Conservation (phyloP, 495 filamentous ascomycete genomes). For the Amphirosellinia nigrospora region DNA sequence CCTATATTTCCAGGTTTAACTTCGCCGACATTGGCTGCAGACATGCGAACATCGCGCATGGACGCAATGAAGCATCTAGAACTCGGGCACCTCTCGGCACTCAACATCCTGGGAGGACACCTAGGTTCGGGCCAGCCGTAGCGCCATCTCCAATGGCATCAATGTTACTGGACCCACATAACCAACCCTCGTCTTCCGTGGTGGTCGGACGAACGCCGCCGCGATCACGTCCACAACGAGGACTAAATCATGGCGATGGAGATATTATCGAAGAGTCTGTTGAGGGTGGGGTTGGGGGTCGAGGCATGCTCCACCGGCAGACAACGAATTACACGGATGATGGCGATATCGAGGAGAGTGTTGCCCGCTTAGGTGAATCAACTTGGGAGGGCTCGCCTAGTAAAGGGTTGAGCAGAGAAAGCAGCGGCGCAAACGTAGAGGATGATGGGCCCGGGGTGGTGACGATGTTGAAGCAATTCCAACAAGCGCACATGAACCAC, state of each 20-base stretch:
- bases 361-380: conserved; percentile 54
- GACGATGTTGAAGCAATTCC: conserved; percentile 88
- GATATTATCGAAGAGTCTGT: conserved; percentile 56
- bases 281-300: conserved; percentile 61
- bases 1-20: conserved; percentile 75
- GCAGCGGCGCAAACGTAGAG: conserved; percentile 42
- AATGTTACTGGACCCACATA: conserved; percentile 82
- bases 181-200: conserved; percentile 71
- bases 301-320: conserved; percentile 79
- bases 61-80: conserved; percentile 50
- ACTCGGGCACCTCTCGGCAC: conserved; percentile 30
- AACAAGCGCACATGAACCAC: conserved; percentile 77
- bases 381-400: conserved; percentile 59
- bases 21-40: conserved; percentile 64
- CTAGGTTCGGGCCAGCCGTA: conserved; percentile 42
- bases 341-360: conserved; percentile 56
- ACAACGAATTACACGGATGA: conserved; percentile 58
- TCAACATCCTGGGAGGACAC: conserved; percentile 33
- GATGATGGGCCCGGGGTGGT: conserved; percentile 72
- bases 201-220: conserved; percentile 52
- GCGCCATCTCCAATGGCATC: conserved; percentile 68
- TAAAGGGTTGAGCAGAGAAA: conserved; percentile 48
- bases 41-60: conserved; percentile 58
- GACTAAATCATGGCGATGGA: conserved; percentile 46
- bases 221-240: conserved; percentile 47